phyloP scores from a whole-genome alignment of 768 basidiomycete species.

The Boletus pseudopeckii region DNA sequence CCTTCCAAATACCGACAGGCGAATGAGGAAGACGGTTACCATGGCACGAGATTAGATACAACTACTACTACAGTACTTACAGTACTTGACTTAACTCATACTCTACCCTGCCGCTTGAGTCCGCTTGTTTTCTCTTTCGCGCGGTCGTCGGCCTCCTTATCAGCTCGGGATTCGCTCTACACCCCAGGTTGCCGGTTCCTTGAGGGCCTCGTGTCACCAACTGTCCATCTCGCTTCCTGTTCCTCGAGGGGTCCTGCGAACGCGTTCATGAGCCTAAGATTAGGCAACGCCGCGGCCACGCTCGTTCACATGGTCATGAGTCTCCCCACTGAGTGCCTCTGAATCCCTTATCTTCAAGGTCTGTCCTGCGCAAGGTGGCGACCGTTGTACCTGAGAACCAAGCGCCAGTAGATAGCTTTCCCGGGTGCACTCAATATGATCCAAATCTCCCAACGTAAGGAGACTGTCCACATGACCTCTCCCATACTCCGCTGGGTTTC shows the following conservation, averaged over 20 bases:
- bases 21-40: constrained; percentile 14
- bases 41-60: neutral
- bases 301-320: neutral
- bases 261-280: neutral
- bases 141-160: neutral
- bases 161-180: neutral
- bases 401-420: neutral
- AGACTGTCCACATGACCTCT: neutral
- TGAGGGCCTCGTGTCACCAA: constrained; percentile 24
- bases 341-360: constrained; percentile 18
- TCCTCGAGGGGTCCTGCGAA: neutral
- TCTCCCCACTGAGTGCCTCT: neutral
- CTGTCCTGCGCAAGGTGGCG: no score
- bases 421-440: neutral
- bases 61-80: no score
- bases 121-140: no score
- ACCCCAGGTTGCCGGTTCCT: no score
- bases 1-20: neutral
- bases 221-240: constrained; percentile 22
- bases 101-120: no score
- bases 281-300: neutral
- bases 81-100: no score
- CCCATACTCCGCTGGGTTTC: no score
- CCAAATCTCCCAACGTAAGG: neutral
- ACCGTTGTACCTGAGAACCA: neutral